Percentiles rank a stretch among this genome's conserved stretches.
Conservation (phyloP, 257 asterid species). For the Scutellaria barbata region DNA sequence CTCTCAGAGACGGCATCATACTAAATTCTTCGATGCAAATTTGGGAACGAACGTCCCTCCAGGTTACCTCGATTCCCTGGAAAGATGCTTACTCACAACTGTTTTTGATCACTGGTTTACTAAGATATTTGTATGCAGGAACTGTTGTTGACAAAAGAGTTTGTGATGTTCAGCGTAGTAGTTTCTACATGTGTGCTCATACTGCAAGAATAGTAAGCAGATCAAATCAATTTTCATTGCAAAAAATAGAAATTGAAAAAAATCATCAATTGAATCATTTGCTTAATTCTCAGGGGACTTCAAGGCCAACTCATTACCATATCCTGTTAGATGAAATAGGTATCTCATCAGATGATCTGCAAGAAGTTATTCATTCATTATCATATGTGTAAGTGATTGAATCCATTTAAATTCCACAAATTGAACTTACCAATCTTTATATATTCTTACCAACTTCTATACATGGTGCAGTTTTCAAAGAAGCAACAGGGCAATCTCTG, state of each 20-base stretch:
- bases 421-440: not conserved
- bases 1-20: conserved; percentile 57
- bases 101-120: not conserved
- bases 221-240: not conserved
- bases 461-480: conserved; percentile 48
- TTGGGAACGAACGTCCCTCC: conserved; percentile 44
- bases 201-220: conserved; percentile 42
- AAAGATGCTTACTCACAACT: not conserved
- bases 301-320: conserved; percentile 56
- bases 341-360: conserved; percentile 52
- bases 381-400: conserved; percentile 47
- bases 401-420: not conserved
- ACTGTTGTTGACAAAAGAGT: conserved; percentile 41
- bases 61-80: conserved; percentile 34
- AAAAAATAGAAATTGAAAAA: not conserved
- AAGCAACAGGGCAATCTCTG: conserved; percentile 53
- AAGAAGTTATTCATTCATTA: conserved; percentile 49
- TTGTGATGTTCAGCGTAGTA: conserved; percentile 39
- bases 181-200: conserved; percentile 45
- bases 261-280: not conserved
- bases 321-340: conserved; percentile 56
- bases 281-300: conserved; percentile 46
- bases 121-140: conserved; percentile 30
- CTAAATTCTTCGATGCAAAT: conserved; percentile 47
- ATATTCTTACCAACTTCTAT: not conserved